phyloP scores from a whole-genome alignment of 495 filamentous ascomycete genomes.

The Jackrogersella minutella region DNA sequence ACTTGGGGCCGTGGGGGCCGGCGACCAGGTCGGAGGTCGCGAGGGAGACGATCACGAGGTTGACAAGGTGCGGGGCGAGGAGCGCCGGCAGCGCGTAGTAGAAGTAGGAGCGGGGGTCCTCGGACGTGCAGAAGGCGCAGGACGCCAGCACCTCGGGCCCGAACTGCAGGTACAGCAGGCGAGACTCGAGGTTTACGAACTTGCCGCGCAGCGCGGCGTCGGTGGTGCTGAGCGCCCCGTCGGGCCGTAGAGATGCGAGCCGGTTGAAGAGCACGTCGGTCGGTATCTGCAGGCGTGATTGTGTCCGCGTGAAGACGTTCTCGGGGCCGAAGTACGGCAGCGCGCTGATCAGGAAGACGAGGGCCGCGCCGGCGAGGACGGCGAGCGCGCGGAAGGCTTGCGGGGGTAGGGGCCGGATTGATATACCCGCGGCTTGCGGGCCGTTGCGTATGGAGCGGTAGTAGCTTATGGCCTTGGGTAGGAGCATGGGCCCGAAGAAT shows the following conservation, averaged over 20 bases:
- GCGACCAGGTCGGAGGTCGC: conserved; percentile 64
- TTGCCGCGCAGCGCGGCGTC: conserved; percentile 72
- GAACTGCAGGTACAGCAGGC: conserved; percentile 82
- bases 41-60: conserved; percentile 73
- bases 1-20: conserved; percentile 62
- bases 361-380: conserved; percentile 65
- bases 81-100: conserved; percentile 82
- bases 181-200: conserved; percentile 72
- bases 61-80: conserved; percentile 77
- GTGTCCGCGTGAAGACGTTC: conserved; percentile 82
- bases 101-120: conserved; percentile 74
- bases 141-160: conserved; percentile 74
- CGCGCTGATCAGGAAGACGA: conserved; percentile 67
- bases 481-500: conserved; percentile 84
- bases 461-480: conserved; percentile 74
- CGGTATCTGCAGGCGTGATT: conserved; percentile 83
- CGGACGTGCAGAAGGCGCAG: conserved; percentile 85
- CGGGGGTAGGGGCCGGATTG: conserved; percentile 69
- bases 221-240: conserved; percentile 58
- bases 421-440: conserved; percentile 54
- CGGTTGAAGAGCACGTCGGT: conserved; percentile 86
- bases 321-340: conserved; percentile 75
- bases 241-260: conserved; percentile 68
- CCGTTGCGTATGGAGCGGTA: conserved; percentile 69
- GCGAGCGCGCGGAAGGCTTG: conserved; percentile 60